These are phyloP conservation scores for Chrysochromulina tobinii DNA, from an alignment of 78 protist genomes.

Conservation along the genomic window DNA sequence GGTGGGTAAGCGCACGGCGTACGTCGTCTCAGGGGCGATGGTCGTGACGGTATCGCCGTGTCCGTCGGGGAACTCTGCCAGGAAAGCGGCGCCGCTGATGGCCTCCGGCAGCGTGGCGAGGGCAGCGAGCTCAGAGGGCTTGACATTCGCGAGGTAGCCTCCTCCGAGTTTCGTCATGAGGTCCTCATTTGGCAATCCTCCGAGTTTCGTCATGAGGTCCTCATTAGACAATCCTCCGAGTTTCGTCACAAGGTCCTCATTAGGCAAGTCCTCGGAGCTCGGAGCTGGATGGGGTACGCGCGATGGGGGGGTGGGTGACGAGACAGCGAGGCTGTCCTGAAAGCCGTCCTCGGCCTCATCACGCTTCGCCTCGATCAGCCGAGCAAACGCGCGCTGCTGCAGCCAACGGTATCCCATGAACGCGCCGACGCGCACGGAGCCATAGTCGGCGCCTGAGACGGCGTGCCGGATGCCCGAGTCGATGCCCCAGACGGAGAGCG, in stretches of 20 bases:
- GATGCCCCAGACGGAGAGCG: neutral
- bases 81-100: neutral
- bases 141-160: too few species aligned
- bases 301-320: too few species aligned
- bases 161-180: too few species aligned
- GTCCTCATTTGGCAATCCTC: too few species aligned
- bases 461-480: conserved; percentile 13
- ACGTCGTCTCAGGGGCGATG: neutral
- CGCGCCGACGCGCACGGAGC: conserved; percentile 4
- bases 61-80: neutral
- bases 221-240: too few species aligned
- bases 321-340: too few species aligned
- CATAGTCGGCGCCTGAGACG: conserved; percentile 8
- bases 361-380: neutral
- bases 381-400: neutral
- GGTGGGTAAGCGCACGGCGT: neutral
- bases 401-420: neutral
- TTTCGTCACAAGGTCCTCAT: too few species aligned
- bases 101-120: neutral
- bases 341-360: too few species aligned
- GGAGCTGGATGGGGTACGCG: too few species aligned
- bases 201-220: too few species aligned
- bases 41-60: neutral
- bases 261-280: too few species aligned
- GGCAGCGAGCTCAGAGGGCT: too few species aligned